These are phyloP conservation scores for Mimosa bimucronata DNA, from an alignment of 306 rosid species.

Conservation along the genomic window DNA sequence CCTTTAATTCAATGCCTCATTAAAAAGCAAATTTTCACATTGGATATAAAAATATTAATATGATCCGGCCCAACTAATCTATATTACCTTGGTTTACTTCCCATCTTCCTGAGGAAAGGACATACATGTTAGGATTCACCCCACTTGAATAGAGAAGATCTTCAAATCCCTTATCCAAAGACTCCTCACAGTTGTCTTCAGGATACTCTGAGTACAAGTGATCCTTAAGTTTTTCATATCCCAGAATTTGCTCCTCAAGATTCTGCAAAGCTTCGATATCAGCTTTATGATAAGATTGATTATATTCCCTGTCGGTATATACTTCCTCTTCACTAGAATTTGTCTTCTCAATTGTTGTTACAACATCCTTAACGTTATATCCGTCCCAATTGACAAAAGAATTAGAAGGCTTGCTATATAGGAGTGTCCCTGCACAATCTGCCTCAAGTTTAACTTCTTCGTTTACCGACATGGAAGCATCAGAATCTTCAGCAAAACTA, in stretches of 20 bases:
- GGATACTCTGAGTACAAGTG: constrained; percentile 41
- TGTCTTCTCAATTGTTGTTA: constrained; percentile 37
- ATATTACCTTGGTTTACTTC: constrained; percentile 66
- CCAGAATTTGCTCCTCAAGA: constrained; percentile 54
- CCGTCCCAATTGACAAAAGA: constrained; percentile 33
- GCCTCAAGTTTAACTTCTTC: constrained; percentile 49
- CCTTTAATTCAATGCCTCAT: no score
- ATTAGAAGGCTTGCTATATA: constrained; percentile 27
- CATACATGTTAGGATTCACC: constrained; percentile 47
- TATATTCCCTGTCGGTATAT: constrained; percentile 18
- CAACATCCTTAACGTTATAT: constrained; percentile 22
- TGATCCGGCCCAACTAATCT: not conserved
- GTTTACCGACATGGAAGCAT: constrained; percentile 53
- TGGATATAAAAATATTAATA: not conserved
- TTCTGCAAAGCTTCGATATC: constrained; percentile 39
- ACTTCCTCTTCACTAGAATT: constrained; percentile 37
- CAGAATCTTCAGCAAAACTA: constrained; percentile 50
- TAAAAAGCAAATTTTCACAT: constrained; percentile 5
- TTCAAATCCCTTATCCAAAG: constrained; percentile 57
- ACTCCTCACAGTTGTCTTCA: constrained; percentile 43
- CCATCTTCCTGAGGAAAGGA: constrained; percentile 80
- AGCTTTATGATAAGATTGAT: constrained; percentile 19
- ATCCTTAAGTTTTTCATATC: constrained; percentile 42
- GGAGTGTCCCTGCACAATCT: constrained; percentile 37
- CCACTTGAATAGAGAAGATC: constrained; percentile 51